These are phyloP conservation scores for Cylindrotheca closterium DNA, from an alignment of 108 stramenopile genomes.

Conservation along the genomic window DNA sequence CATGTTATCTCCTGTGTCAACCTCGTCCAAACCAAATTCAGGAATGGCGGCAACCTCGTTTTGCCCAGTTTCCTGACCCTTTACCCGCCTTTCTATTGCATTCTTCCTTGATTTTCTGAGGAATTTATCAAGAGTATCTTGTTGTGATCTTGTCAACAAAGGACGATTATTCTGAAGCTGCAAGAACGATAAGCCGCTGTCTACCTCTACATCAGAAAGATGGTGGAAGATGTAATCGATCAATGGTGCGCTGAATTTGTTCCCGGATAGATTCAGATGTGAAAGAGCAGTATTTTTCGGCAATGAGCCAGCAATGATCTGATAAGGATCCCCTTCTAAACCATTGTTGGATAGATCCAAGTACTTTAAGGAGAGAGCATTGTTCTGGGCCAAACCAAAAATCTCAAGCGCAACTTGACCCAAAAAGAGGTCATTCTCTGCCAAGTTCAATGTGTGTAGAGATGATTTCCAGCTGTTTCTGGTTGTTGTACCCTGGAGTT, in stretches of 20 bases:
- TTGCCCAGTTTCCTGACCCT: slow-evolving; percentile 13
- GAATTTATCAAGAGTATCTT: slow-evolving; percentile 16
- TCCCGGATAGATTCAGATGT: slow-evolving; percentile 56
- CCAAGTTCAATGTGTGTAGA: slow-evolving; percentile 45
- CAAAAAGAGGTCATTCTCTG: slow-evolving; percentile 42
- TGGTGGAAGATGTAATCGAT: slow-evolving; percentile 38
- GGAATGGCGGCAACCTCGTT: background rate
- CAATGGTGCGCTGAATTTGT: slow-evolving; percentile 36
- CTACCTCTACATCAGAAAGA: slow-evolving; percentile 24
- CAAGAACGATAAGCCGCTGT: slow-evolving; percentile 39
- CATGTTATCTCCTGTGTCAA: slow-evolving; percentile 44
- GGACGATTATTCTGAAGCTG: slow-evolving; percentile 53
- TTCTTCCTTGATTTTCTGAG: slow-evolving; percentile 27
- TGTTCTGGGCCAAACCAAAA: slow-evolving; percentile 43
- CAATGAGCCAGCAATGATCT: slow-evolving; percentile 34
- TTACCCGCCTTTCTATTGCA: slow-evolving; percentile 26
- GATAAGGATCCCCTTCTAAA: slow-evolving; percentile 36
- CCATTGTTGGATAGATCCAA: slow-evolving; percentile 59
- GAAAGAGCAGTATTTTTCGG: slow-evolving; percentile 42
- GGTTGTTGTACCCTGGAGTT: slow-evolving; percentile 23
- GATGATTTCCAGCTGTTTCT: slow-evolving; percentile 44
- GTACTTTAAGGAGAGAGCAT: slow-evolving; percentile 40
- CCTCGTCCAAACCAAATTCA: slow-evolving; percentile 2
- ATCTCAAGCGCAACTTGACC: slow-evolving; percentile 54
- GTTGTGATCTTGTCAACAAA: slow-evolving; percentile 26